Percentiles rank a stretch among this genome's conserved stretches.
These are phyloP conservation scores for Teratosphaeria nubilosa DNA, from an alignment of 2,329 filamentous ascomycete genomes.

Conservation along the genomic window DNA sequence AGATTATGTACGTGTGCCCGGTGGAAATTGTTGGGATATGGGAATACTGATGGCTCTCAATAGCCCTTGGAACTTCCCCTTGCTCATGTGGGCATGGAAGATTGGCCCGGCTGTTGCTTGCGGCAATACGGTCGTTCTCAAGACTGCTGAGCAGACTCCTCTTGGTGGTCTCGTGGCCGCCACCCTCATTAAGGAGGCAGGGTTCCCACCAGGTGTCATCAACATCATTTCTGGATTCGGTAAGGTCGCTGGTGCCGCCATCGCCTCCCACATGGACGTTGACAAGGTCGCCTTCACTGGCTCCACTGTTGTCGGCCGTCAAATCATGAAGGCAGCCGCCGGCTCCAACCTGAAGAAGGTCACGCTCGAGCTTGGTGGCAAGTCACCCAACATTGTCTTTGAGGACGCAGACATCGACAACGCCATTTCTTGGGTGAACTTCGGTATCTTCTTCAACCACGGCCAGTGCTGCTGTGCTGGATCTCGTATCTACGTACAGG, in stretches of 20 bases:
- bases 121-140: conserved; percentile 63
- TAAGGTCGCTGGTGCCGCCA: conserved; percentile 65
- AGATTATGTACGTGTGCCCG: conserved; percentile 50
- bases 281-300: conserved; percentile 81
- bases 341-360: conserved; percentile 73
- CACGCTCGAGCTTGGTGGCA: conserved; percentile 69
- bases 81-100: conserved; percentile 79
- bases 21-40: conserved; percentile 33
- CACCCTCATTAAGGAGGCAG: conserved; percentile 60
- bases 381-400: conserved; percentile 73
- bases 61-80: conserved; percentile 61
- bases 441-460: conserved; percentile 50
- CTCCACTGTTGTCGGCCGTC: conserved; percentile 61
- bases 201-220: conserved; percentile 63
- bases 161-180: conserved; percentile 58
- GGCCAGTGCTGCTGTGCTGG: conserved; percentile 62
- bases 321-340: conserved; percentile 73
- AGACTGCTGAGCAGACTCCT: conserved; percentile 68
- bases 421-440: conserved; percentile 68
- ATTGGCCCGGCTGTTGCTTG: conserved; percentile 62
- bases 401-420: conserved; percentile 68
- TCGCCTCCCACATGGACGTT: conserved; percentile 66
- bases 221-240: conserved; percentile 69
- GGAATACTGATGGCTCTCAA: conserved; percentile 25
- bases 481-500: conserved; percentile 77